Conservation (phyloP, 2,329 filamentous ascomycete genomes). For the Davidsoniella eucalypti region DNA sequence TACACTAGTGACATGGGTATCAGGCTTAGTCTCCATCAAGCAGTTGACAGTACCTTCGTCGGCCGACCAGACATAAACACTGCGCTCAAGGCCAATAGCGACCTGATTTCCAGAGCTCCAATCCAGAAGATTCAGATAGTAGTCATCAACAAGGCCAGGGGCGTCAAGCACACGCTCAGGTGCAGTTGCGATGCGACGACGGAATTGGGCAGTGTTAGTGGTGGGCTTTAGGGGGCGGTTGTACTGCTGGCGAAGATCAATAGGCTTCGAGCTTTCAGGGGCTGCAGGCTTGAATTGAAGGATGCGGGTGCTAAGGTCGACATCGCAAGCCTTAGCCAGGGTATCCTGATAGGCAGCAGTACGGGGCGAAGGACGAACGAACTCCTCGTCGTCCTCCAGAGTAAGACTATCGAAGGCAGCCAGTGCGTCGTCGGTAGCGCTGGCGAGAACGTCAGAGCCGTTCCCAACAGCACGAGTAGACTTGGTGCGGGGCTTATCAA, state of each 20-base stretch:
- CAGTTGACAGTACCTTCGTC: conserved; percentile 81
- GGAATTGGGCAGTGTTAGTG: conserved; percentile 64
- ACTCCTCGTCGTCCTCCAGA: conserved; percentile 55
- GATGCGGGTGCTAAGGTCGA: conserved; percentile 86
- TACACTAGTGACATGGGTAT: conserved; percentile 94
- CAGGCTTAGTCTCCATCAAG: conserved; percentile 69
- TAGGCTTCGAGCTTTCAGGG: conserved; percentile 96
- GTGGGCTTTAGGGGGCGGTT: conserved; percentile 82
- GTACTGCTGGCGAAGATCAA: conserved; percentile 94
- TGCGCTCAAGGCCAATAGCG: conserved; percentile 90
- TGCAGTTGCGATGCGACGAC: conserved; percentile 81
- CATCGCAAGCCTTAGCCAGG: conserved; percentile 76
- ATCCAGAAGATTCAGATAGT: conserved; percentile 96
- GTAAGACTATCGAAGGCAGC: conserved; percentile 66
- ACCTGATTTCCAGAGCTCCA: conserved; percentile 98
- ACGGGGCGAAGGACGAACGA: conserved; percentile 65
- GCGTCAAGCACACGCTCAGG: conserved; percentile 94
- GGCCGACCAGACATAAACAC: conserved; percentile 96
- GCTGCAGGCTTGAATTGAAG: conserved; percentile 95
- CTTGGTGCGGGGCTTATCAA: conserved; percentile 56
- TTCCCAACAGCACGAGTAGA: conserved; percentile 42
- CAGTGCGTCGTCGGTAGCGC: conserved; percentile 63
- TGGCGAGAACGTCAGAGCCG: conserved; percentile 54
- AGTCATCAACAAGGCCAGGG: conserved; percentile 90
- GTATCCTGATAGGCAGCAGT: conserved; percentile 84